Conservation (phyloP, 192 early-diverging fungal species). For the Obelidium mucronatum region DNA sequence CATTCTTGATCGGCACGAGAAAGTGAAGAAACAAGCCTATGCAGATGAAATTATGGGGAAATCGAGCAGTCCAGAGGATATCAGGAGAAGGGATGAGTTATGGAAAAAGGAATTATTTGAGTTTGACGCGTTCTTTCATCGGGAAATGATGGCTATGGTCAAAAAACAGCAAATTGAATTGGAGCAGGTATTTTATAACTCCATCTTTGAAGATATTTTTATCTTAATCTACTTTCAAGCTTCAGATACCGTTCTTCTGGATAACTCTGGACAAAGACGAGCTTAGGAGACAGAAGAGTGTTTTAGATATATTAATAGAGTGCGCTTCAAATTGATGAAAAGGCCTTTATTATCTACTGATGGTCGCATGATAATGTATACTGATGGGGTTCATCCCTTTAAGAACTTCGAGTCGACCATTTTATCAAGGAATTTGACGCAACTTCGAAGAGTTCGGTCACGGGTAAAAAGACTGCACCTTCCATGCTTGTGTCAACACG, state of each 20-base stretch:
- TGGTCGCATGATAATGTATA: too few relatives aligned
- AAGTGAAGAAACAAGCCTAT: constrained; percentile 16
- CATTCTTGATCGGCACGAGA: constrained; percentile 16
- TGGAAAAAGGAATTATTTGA: background rate
- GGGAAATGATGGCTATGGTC: constrained; percentile 14
- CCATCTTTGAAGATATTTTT: background rate
- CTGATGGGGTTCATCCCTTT: too few relatives aligned
- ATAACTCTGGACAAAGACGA: background rate
- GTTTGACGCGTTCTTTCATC: constrained; percentile 3
- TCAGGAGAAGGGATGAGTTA: background rate
- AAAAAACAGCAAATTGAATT: constrained; percentile 26
- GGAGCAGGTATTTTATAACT: background rate
- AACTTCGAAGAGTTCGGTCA: too few relatives aligned
- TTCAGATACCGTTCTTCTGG: constrained; percentile 28
- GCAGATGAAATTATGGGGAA: constrained; percentile 33
- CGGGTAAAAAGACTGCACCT: too few relatives aligned
- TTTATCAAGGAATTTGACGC: too few relatives aligned
- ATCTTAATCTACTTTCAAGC: background rate
- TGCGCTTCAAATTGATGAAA: too few relatives aligned
- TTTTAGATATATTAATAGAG: constrained; percentile 21
- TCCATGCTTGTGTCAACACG: background rate
- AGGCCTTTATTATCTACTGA: too few relatives aligned
- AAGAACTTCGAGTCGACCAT: too few relatives aligned
- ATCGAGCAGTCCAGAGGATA: background rate
- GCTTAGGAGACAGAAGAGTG: constrained; percentile 1